Base-by-base conservation (phyloP, 2,329 filamentous ascomycete genomes). In the Paracamarosporium sp. region DNA sequence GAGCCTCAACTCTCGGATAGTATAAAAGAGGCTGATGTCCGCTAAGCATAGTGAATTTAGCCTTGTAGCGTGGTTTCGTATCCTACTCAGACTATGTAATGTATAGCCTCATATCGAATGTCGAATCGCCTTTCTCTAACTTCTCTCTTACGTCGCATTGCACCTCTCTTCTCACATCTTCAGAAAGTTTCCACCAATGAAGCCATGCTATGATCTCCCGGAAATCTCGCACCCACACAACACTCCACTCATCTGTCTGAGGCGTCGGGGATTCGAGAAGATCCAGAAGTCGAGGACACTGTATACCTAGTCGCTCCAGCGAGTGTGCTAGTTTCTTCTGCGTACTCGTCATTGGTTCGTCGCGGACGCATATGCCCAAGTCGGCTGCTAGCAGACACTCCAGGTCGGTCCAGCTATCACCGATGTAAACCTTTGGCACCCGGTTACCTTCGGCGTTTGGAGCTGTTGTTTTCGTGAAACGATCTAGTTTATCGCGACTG, bases 341-440 rank as follows among this genome's bases (percentile, higher is more conserved):
- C 8, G 28, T 76, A 1, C 69, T 70, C 0, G 62, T 66, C 62
- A 76, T 69, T 4, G 70, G 67, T 6, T 77, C 70, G 50, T 81
- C 78, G 4, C 75, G 69, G 12, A 81, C 73, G 63, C 80, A 82
- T 3, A 53, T 79, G 79, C 81, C 81, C 17, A 82, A 46, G 59
- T 82, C 79, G 2, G 79, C 80, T 17, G 68, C 72, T 3, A 80
- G 61, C 1, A 83, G 66, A 44, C 76, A 78, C 43, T 81, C 79
- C 20, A 82, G 77, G 57, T 83, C 81, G 1, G 80, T 82, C 45
- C 75, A 70, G 12, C 79, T 81, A 57, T 83, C 81, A 8, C 81
- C 81, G 11, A 82, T 66, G 56, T 83, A 83, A 5, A 83, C 65
- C 1, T 75, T 67, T 3, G 69, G 45, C 27, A 51, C 40, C 25